phyloP scores from a whole-genome alignment of 108 stramenopile species.

The Epithemia pelagica region DNA sequence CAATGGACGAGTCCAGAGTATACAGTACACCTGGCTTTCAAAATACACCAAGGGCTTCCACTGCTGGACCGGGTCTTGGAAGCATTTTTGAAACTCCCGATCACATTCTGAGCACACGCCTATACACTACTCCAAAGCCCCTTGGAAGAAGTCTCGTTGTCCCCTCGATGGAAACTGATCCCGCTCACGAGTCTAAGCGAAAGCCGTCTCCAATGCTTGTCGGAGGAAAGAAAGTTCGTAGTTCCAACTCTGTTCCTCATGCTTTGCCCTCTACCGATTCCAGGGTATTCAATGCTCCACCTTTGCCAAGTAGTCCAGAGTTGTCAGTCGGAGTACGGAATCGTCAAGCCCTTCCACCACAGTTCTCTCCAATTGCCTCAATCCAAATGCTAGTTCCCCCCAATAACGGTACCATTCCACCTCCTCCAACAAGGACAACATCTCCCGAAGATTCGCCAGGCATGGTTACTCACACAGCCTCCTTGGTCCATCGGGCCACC shows the following conservation, averaged over 20 bases:
- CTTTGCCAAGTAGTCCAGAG: not conserved
- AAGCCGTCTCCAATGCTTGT: not conserved
- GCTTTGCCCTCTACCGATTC: not conserved
- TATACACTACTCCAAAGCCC: not conserved
- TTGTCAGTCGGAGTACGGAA: not conserved
- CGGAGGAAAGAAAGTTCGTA: not conserved
- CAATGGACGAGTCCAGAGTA: not conserved
- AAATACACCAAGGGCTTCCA: not conserved
- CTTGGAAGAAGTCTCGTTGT: not conserved
- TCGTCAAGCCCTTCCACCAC: not conserved
- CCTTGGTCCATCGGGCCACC: not conserved
- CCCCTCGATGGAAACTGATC: not conserved
- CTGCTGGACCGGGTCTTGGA: not conserved
- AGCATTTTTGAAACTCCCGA: not conserved
- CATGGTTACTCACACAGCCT: not conserved
- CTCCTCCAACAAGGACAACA: too few species aligned
- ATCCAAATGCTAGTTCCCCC: not conserved
- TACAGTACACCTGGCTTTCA: not conserved
- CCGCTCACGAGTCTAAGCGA: not conserved
- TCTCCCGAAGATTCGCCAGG: not conserved
- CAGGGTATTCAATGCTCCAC: not conserved
- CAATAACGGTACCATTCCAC: not conserved
- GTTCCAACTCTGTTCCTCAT: not conserved
- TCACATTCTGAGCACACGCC: not conserved
- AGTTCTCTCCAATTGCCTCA: not conserved